Evolutionary conservation across 352 stramenopile genomes (phyloP), one percentile per base, ranked within the genome.

Genomic region (Globisporangium viniferum): DNA sequence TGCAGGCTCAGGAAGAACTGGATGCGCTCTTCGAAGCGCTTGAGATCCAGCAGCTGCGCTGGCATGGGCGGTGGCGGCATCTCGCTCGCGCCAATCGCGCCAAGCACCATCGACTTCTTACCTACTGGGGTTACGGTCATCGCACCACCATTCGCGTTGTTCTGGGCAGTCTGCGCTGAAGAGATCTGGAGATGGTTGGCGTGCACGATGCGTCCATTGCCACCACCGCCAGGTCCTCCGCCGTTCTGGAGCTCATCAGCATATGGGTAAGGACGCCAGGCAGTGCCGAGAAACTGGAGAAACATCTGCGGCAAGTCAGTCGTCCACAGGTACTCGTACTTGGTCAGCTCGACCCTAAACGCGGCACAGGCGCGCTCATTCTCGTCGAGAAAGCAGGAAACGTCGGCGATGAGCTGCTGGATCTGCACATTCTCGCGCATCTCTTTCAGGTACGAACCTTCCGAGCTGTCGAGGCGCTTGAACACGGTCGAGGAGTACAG

Each of bases 291-390:
- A 68, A 98, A 98, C 55, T 87, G 64, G 1, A 76, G 49, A 41
- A 98, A 98, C 81, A 97, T 96, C 27, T 89, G 76, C 14, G 94
- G 73, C 33, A 98, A 71, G 56, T 98, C 91, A 2, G 92, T 97
- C 12, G 81, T 94, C 92, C 92, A 98, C 10, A 98, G 67, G 72
- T 98, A 98, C 57, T 97, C 89, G 69, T 97, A 98, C 66, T 96
- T 96, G 10, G 75, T 82, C n/a, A 97, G 79, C 22, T 93, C 82
- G 7, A 73, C 51, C 22, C 87, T 82, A 54, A 86, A 94, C 2
- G 84, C 76, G 4, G 75, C 66, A 18, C 83, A 90, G 6, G 80
- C 77, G 7, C 73, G 73, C 59, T 97, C 89, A 44, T 95, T 97
- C 8, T 82, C 71, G 55, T 96, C 81, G 0, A 98, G 73, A 55